Base-by-base conservation (phyloP, 176 grass and related monocot species). In the Oryza longistaminata region DNA sequence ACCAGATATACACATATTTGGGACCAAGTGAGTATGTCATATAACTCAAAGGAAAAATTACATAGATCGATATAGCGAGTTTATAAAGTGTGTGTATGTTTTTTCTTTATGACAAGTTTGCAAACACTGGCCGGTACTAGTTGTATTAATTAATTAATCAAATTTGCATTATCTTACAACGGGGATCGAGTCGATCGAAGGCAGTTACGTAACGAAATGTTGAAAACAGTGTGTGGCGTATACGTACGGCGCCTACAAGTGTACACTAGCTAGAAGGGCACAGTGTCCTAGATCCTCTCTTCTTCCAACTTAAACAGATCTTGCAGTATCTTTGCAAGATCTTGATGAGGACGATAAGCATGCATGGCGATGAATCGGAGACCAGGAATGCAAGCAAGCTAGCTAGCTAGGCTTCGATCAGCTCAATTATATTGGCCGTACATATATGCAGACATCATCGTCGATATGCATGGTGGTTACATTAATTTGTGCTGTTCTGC, bases 271-370 rank as follows among this genome's bases (percentile, higher is more conserved):
- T 6, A 10, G 29, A 31, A 31, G 33, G 77, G 79, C 46, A 43
- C 66, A 71, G 13, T 66, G 53, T 64, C 43, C 53, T 24, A 52
- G 42, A 73, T 81, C 42, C 7, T 75, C 11, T 80, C 81, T 58
- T n/a, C 42, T 3, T 66, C 62, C 11, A 49, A 17, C 29, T 31
- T 31, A 31, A 31, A 31, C 65, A 65, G 42, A 86, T 86, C 44
- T 72, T 76, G 52, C 52, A 42, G 33, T 29, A 86, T 82, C 88
- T 81, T 81, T 2, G 24, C 65, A 66, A 39, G 83, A 89, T 89
- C 71, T 75, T 25, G 21, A 21, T 3, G 88, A 89, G 13, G 77
- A 77, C 39, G 39, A 40, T 1, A 40, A 6, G 39, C 81, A 68
- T 81, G 11, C 11, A 48, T 49, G 46, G 46, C 13, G 49, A 52